Evolutionary conservation across 306 rosid genomes (phyloP).

Genomic region (peach (Prunus persica)): Prunus_persica_NCBIv2 NC_034016.1:22173501-22174000

Average conservation of each 20-base stretch:
- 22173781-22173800: background rate
- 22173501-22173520: background rate
- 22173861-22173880: slow-evolving; percentile 18
- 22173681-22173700: no score
- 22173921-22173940: slow-evolving; percentile 53
- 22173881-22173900: slow-evolving; percentile 22
- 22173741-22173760: background rate
- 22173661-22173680: no score
- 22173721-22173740: no score
- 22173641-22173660: no score
- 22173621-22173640: no score
- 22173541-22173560: background rate
- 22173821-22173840: slow-evolving; percentile 14
- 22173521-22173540: background rate
- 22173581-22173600: background rate
- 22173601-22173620: no score
- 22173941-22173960: slow-evolving; percentile 55
- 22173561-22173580: background rate
- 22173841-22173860: background rate
- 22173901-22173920: slow-evolving; percentile 34
- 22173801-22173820: slow-evolving; percentile 22
- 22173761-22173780: background rate
- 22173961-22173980: slow-evolving; percentile 27
- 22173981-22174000: slow-evolving; percentile 18
- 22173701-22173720: no score